Conservation (phyloP, 2,329 filamentous ascomycete species). For the Aspergillus brunneoviolaceus region DNA sequence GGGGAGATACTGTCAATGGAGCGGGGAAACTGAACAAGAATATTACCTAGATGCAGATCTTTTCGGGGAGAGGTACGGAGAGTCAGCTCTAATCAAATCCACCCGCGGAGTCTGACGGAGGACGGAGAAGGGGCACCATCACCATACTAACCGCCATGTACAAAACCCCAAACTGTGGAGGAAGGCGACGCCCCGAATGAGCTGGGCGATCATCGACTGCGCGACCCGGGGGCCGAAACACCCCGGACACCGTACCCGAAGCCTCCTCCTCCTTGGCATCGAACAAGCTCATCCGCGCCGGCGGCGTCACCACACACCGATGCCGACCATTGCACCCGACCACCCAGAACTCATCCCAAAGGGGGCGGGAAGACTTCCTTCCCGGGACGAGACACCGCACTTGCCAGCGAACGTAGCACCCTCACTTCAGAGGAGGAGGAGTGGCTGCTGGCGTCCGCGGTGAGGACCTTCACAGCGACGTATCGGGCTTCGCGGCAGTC, state of each 20-base stretch:
- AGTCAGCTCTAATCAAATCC: too few species aligned
- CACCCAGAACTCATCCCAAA: slow-evolving; percentile 29
- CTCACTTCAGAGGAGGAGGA: slow-evolving; percentile 8
- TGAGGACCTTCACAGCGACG: slow-evolving; percentile 38
- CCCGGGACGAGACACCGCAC: slow-evolving; percentile 5
- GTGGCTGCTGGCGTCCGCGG: slow-evolving; percentile 21
- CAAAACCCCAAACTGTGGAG: slow-evolving; percentile 26
- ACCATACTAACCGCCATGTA: slow-evolving; percentile 21
- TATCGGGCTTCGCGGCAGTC: slow-evolving; percentile 26
- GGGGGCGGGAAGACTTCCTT: slow-evolving; percentile 13
- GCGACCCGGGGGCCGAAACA: slow-evolving; percentile 23
- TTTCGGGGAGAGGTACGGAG: too few species aligned
- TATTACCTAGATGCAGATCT: slow-evolving; percentile 29
- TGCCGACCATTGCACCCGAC: slow-evolving; percentile 25
- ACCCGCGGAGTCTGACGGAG: too few species aligned
- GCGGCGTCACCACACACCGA: slow-evolving; percentile 21
- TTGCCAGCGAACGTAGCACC: slow-evolving; percentile 13
- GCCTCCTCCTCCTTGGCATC: slow-evolving; percentile 26
- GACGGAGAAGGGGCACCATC: neutral
- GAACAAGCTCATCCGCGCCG: slow-evolving; percentile 21
- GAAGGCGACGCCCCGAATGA: slow-evolving; percentile 22
- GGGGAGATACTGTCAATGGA: slow-evolving; percentile 21
- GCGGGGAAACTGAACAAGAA: slow-evolving; percentile 23
- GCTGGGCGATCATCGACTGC: slow-evolving; percentile 24
- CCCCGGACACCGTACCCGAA: slow-evolving; percentile 9